phyloP scores from a whole-genome alignment of 257 asterid genomes.

The Solanum peruvianum region DNA sequence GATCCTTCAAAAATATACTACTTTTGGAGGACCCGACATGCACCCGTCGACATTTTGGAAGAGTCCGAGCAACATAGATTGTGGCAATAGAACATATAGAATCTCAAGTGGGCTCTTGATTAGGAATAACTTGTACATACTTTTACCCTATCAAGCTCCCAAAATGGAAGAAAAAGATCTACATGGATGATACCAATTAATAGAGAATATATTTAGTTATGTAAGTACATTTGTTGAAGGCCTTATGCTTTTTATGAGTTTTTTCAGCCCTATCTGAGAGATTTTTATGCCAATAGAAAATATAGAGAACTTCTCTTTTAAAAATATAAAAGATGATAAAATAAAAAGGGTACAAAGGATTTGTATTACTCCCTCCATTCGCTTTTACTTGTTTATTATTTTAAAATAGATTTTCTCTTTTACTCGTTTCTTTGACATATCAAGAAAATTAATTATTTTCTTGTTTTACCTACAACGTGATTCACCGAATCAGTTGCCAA shows the following conservation, averaged over 20 bases:
- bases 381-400: background rate
- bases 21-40: no score
- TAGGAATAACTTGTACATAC: background rate
- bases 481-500: background rate
- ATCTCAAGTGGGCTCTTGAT: background rate
- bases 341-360: background rate
- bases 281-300: background rate
- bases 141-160: background rate
- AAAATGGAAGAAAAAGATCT: background rate
- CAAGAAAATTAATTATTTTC: background rate
- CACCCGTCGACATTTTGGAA: no score
- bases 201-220: background rate
- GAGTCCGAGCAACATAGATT: background rate
- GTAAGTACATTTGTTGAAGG: background rate
- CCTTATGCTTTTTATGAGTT: background rate
- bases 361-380: background rate
- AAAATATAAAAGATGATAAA: background rate
- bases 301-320: background rate
- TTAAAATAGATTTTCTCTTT: background rate
- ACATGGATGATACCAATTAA: background rate
- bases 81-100: background rate
- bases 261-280: background rate
- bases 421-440: background rate
- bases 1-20: no score
- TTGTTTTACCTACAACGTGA: background rate